phyloP scores from a whole-genome alignment of 2,329 filamentous ascomycete species.

The Plectosphaerella cucumerina region DNA sequence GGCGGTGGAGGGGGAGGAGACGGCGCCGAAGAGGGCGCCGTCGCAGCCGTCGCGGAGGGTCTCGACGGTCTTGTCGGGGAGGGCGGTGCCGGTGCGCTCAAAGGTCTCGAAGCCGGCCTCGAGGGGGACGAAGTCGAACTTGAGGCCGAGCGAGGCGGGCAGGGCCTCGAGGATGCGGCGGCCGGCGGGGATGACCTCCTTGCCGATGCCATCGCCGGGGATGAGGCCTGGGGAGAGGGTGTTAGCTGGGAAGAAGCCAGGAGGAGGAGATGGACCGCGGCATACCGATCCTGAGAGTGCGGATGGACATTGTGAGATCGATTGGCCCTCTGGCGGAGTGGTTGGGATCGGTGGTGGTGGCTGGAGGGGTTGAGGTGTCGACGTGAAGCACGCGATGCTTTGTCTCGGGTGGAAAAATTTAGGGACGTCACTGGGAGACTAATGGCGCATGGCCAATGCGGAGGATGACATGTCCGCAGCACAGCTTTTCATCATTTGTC shows the following conservation, averaged over 20 bases:
- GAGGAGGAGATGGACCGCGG: background rate
- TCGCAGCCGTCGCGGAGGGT: slow-evolving; percentile 89
- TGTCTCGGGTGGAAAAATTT: too few species aligned
- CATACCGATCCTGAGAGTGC: slow-evolving; percentile 37
- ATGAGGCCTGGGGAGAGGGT: slow-evolving; percentile 69
- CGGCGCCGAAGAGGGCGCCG: slow-evolving; percentile 92
- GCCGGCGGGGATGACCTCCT: slow-evolving; percentile 95
- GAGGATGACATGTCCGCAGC: too few species aligned
- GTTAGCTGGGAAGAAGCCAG: background rate
- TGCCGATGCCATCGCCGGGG: slow-evolving; percentile 95
- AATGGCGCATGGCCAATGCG: too few species aligned
- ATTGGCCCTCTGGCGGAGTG: slow-evolving; percentile 7
- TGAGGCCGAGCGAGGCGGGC: slow-evolving; percentile 82
- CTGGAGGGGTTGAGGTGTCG: background rate
- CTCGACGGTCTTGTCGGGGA: slow-evolving; percentile 88
- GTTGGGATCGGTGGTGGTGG: slow-evolving; percentile 2
- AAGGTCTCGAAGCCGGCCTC: slow-evolving; percentile 93
- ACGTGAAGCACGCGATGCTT: too few species aligned
- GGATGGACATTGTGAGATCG: slow-evolving; percentile 30
- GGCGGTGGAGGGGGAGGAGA: slow-evolving; percentile 83
- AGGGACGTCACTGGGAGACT: too few species aligned
- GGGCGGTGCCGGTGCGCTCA: slow-evolving; percentile 79
- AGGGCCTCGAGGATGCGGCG: slow-evolving; percentile 90
- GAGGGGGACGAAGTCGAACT: slow-evolving; percentile 92
- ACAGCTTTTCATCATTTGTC: too few species aligned